phyloP scores from a whole-genome alignment of 257 asterid genomes.

The Agastache rugosa region DNA sequence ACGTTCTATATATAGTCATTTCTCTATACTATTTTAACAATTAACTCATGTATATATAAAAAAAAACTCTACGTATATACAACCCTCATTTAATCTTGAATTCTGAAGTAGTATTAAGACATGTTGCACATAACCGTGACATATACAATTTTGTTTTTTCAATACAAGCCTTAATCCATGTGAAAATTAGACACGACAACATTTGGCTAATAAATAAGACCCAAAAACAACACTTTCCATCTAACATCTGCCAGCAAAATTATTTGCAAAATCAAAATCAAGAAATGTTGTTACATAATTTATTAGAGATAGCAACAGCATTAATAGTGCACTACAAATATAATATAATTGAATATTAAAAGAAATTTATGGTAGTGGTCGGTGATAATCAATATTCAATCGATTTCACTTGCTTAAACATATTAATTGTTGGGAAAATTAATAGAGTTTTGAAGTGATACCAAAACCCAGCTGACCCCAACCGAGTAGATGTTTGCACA shows the following conservation, averaged over 20 bases:
- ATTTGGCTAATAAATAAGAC: neutral
- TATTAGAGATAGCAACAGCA: neutral
- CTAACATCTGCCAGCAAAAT: conserved; percentile 1
- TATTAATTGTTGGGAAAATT: too few relatives aligned
- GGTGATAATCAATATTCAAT: neutral
- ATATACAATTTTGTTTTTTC: too few relatives aligned
- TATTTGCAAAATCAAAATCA: conserved; percentile 18
- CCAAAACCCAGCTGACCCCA: too few relatives aligned
- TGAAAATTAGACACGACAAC: conserved; percentile 14
- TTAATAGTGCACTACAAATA: neutral
- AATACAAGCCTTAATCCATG: neutral
- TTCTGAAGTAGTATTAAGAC: too few relatives aligned
- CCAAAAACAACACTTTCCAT: conserved; percentile 8
- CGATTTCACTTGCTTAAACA: neutral
- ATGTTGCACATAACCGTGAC: too few relatives aligned
- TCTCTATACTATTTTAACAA: too few relatives aligned
- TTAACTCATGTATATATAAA: too few relatives aligned
- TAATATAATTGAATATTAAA: neutral
- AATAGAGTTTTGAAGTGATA: too few relatives aligned
- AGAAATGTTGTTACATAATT: conserved; percentile 12
- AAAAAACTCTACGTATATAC: too few relatives aligned
- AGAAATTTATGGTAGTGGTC: neutral
- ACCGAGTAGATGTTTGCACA: too few relatives aligned
- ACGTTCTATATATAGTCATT: too few relatives aligned
- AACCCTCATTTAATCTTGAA: too few relatives aligned